Base-by-base conservation (phyloP, 805 yeast species). In the Lipomyces chichibuensis region DNA sequence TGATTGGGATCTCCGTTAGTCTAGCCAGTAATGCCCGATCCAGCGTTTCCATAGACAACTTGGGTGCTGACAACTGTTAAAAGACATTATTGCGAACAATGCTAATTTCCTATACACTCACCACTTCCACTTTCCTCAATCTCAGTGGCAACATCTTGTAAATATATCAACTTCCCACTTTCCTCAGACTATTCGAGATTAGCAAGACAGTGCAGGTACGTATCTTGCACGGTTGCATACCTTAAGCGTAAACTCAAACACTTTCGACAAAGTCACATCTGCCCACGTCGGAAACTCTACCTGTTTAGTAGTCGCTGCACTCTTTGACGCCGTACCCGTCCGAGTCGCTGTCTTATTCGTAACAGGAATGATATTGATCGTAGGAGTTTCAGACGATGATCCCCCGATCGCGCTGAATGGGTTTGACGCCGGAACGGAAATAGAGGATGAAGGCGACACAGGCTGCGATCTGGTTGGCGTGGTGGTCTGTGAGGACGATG, bases 1-100 rank as follows among this genome's bases (percentile, higher is more conserved):
- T 63, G 17, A 81, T 77, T 0, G 88, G 88, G 23, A 74, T 65
- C 64, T 85, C 88, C 1, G 87, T 82, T 58, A 87, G 76, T 14
- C 85, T 74, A 64, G 86, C 87, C 74, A 86, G 80, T 59, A 86
- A 80, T 1, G 82, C 77, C 2, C 80, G 77, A 69, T 87, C 90
- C 27, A 85, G 74, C 9, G 66, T 63, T 9, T 62, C 54, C 17
- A 60, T 56, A 7, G 69, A 58, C 55, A 65, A 59, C 13, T 14
- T 55, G 3, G 62, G 62, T 13, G 57, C 64, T 60, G 23, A 17
- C 29, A 25, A 13, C 20, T 2, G 49, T 43, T 7, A 43, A 43
- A 43, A 43, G 23, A 3, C 49, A 17, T 1, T 17, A 43, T 23
- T 13, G n/a, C 43, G 43, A 43, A n/a, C 23, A 17, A n/a, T 8